These are phyloP conservation scores for Colletotrichum abscissum DNA, from an alignment of 2,329 filamentous ascomycete species.

Conservation along the genomic window DNA sequence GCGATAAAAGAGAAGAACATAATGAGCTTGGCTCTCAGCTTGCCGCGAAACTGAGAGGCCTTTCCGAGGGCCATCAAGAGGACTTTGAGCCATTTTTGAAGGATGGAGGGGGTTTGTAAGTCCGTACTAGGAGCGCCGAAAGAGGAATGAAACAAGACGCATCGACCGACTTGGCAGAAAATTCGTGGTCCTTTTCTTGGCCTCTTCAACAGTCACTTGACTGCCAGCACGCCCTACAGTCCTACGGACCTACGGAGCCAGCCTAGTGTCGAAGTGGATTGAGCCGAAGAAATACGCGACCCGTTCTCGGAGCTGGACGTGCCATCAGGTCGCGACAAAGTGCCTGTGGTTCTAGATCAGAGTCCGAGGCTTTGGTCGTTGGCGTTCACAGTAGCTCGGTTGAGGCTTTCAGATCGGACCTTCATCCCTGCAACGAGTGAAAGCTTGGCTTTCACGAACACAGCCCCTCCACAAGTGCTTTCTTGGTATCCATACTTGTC, in stretches of 20 bases:
- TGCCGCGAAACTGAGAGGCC: neutral
- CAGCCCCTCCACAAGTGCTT: neutral
- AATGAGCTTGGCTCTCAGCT: too few relatives aligned
- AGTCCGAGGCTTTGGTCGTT: neutral
- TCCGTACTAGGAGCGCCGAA: neutral
- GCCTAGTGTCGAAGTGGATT: neutral
- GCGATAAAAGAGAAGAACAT: neutral
- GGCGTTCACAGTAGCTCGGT: neutral
- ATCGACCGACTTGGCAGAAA: neutral
- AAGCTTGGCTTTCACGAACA: neutral
- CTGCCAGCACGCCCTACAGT: neutral
- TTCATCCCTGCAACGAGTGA: neutral
- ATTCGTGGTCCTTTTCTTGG: neutral
- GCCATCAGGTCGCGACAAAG: neutral
- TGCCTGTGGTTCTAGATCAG: neutral
- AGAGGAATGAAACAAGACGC: neutral
- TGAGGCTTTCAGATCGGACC: neutral
- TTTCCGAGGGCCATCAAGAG: neutral
- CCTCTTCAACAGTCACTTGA: neutral
- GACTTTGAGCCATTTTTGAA: neutral
- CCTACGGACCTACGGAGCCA: neutral
- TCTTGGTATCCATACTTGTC: neutral
- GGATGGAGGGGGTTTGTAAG: neutral
- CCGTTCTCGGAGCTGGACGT: neutral
- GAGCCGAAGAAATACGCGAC: neutral